A percentile compares a stretch with the other conserved stretches of the same genome.
Conservation (phyloP, 345 rosid genomes). For the Luvunga scandens region DNA sequence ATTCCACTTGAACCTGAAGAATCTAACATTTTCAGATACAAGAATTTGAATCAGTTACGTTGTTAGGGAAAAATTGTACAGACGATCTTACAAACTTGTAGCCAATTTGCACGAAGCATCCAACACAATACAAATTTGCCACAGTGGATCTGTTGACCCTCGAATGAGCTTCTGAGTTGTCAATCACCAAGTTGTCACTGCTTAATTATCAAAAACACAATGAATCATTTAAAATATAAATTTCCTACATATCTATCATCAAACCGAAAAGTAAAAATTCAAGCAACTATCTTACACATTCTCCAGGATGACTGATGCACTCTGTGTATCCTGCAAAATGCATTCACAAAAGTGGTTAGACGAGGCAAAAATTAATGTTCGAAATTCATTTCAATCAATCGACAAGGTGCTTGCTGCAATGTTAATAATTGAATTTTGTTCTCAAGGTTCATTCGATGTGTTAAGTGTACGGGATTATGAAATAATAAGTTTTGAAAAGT, state of each 20-base stretch:
- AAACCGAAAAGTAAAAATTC: neutral
- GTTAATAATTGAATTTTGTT: no score
- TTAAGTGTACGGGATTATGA: neutral
- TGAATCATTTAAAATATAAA: neutral
- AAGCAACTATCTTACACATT: neutral
- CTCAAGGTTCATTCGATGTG: neutral
- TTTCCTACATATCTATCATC: neutral
- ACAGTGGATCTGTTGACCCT: neutral
- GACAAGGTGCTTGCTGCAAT: neutral
- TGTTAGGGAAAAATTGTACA: neutral
- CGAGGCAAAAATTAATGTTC: no score
- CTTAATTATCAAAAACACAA: neutral
- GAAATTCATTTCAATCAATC: neutral
- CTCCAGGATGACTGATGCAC: neutral
- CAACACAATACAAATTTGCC: neutral
- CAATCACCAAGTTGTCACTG: neutral
- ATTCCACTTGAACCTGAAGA: constrained; percentile 2
- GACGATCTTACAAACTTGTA: neutral
- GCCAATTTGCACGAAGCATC: neutral
- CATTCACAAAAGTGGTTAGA: neutral
- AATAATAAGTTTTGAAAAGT: neutral
- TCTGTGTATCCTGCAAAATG: neutral
- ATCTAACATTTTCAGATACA: neutral
- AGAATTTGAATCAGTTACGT: neutral
- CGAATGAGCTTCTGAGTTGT: neutral